phyloP scores from a whole-genome alignment of 208 protist genomes.

The Porcisia deanei region DNA sequence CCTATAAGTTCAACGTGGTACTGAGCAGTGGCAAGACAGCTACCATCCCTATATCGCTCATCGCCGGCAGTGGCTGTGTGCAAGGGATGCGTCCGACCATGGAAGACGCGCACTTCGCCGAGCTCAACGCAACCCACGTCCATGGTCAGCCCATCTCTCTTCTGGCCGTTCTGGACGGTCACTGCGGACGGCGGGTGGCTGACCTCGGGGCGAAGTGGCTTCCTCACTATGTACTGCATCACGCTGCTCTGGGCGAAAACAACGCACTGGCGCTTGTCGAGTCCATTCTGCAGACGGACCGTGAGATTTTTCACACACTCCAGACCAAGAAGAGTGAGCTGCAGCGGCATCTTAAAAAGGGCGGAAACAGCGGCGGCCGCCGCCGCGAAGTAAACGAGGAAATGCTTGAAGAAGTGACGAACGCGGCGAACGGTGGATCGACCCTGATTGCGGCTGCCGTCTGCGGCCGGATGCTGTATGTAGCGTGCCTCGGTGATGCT shows the following conservation, averaged over 20 bases:
- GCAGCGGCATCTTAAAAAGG: conserved; percentile 18
- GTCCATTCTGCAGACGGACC: conserved; percentile 74
- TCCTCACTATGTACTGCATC: conserved; percentile 62
- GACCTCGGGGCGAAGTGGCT: conserved; percentile 60
- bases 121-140: conserved; percentile 45
- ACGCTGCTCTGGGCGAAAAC: conserved; percentile 67
- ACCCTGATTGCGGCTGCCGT: conserved; percentile 74
- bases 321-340: conserved; percentile 20
- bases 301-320: conserved; percentile 39
- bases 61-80: conserved; percentile 54
- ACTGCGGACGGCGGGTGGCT: conserved; percentile 78
- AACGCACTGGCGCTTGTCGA: conserved; percentile 76
- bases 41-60: conserved; percentile 45
- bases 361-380: conserved; percentile 12
- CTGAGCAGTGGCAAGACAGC: conserved; percentile 71
- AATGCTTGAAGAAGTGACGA: conserved; percentile 22
- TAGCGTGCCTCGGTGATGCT: conserved; percentile 90
- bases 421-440: conserved; percentile 53
- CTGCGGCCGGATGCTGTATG: conserved; percentile 78
- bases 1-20: conserved; percentile 77
- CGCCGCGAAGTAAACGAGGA: conserved; percentile 19
- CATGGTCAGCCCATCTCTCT: conserved; percentile 64
- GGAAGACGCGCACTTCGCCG: conserved; percentile 79
- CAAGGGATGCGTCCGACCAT: conserved; percentile 82
- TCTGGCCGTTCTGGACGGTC: conserved; percentile 77